Base-by-base conservation (phyloP, 192 early-diverging fungal genomes). In the Umbelopsis sp. region DNA sequence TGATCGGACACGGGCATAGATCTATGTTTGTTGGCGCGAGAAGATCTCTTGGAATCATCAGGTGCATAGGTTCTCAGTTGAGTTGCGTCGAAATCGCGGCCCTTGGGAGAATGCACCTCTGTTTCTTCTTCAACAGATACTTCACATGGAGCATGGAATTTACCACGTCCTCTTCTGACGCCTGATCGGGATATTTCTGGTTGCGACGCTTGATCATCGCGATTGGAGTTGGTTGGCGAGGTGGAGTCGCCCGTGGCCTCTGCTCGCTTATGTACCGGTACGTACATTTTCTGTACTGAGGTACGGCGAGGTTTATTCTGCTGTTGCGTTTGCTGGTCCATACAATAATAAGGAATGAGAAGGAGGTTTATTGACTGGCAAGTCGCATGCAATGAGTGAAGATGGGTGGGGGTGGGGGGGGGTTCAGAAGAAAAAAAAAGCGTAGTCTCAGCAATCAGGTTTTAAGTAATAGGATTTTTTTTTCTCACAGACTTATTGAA, bases 211-310 rank as follows among this genome's bases (percentile, higher is more conserved):
- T 53, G 69, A 25, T 52, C 53, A 34, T 71, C 49, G 38, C 50
- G 26, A 24, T 71, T 54, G 66, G 36, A 16, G n/a, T n/a, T n/a
- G n/a, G n/a, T n/a, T n/a, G n/a, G n/a, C n/a, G n/a, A n/a, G 21
- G 65, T 66, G 2, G 65, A 24, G 25, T 66, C 29, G 24, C 16
- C 41, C 21, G 29, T 20, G 24, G 16, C 24, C 31, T 59, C 69
- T 22, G 22, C 25, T 45, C 69, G 69, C 17, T 52, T 50, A 56
- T 71, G 69, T 59, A 56, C 52, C 16, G 69, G 69, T 21, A 71
- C 69, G 53, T 71, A 71, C 49, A 52, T 52, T 43, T 53, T 41
- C 4, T 41, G 51, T 32, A 59, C 52, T n/a, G 50, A 38, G 36
- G 32, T 71, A 41, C 69, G 68, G 22, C 66, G 51, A 52, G 68